Conservation (phyloP, 495 filamentous ascomycete genomes). For the Daldinia loculata region DNA sequence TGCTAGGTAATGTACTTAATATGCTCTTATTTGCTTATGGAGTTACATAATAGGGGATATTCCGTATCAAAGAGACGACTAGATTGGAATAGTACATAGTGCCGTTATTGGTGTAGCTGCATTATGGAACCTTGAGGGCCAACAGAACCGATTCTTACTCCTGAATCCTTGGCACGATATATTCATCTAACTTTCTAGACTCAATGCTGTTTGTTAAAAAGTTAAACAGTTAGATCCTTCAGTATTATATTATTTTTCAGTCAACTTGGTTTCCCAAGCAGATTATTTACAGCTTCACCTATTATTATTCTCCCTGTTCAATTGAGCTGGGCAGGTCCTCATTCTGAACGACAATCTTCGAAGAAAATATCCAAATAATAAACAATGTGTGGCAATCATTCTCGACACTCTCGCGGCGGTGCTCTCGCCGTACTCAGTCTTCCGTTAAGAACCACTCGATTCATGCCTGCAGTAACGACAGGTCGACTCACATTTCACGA, state of each 20-base stretch:
- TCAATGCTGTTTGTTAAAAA: background rate
- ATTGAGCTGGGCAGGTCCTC: background rate
- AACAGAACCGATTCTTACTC: constrained; percentile 7
- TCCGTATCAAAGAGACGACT: background rate
- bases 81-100: background rate
- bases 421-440: constrained; percentile 46
- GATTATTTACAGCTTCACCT: background rate
- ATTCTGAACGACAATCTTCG: background rate
- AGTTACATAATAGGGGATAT: background rate
- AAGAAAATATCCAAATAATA: background rate
- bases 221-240: background rate
- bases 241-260: background rate
- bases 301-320: background rate
- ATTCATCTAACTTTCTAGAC: background rate
- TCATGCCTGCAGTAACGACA: constrained; percentile 12
- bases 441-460: constrained; percentile 11
- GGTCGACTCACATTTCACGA: constrained; percentile 45
- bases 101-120: background rate
- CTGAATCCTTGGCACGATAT: constrained; percentile 2
- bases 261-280: background rate
- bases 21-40: background rate
- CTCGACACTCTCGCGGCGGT: constrained; percentile 36
- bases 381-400: constrained; percentile 40
- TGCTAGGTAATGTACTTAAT: constrained; percentile 12
- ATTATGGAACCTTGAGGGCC: constrained; percentile 32